Percentiles rank a stretch among this genome's conserved stretches.
Evolutionary conservation across 192 early-diverging fungal species (phyloP).

Genomic region (Dissophora globulifera): DNA sequence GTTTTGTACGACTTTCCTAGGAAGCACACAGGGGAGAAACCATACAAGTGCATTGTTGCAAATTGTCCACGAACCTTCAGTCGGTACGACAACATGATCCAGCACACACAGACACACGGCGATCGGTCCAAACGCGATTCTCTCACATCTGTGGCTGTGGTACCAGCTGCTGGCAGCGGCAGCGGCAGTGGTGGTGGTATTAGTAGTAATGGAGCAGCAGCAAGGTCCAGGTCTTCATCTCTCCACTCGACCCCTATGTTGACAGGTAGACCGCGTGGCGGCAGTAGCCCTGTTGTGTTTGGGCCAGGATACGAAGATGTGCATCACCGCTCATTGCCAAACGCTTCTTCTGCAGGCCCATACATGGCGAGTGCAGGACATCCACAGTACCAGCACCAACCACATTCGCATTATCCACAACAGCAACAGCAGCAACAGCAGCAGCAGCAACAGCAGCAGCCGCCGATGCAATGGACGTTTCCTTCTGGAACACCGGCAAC

Average conservation of each 20-base stretch:
- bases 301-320: conserved; percentile 21
- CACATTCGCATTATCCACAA: not conserved
- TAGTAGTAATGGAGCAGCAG: no score
- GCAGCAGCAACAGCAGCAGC: conserved; percentile 10
- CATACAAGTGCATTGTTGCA: conserved; percentile 68
- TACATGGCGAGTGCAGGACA: conserved; percentile 3
- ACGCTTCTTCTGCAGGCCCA: not conserved
- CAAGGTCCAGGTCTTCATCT: conserved; percentile 31
- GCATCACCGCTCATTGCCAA: conserved; percentile 11
- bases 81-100: conserved; percentile 81
- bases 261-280: conserved; percentile 26
- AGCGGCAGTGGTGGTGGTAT: no score
- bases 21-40: conserved; percentile 63
- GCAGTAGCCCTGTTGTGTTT: conserved; percentile 41
- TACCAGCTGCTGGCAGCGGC: not conserved
- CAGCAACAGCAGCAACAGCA: conserved; percentile 11
- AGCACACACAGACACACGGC: conserved; percentile 71
- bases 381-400: conserved; percentile 8
- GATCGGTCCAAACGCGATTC: conserved; percentile 48
- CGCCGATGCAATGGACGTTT: conserved; percentile 14
- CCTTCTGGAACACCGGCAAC: conserved; percentile 15
- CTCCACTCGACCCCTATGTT: conserved; percentile 31
- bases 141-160: conserved; percentile 16
- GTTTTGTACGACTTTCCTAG: conserved; percentile 8
- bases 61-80: conserved; percentile 70